Conservation (phyloP, 2,329 filamentous ascomycete species). For the Lecanoromycetidae sp. region DNA sequence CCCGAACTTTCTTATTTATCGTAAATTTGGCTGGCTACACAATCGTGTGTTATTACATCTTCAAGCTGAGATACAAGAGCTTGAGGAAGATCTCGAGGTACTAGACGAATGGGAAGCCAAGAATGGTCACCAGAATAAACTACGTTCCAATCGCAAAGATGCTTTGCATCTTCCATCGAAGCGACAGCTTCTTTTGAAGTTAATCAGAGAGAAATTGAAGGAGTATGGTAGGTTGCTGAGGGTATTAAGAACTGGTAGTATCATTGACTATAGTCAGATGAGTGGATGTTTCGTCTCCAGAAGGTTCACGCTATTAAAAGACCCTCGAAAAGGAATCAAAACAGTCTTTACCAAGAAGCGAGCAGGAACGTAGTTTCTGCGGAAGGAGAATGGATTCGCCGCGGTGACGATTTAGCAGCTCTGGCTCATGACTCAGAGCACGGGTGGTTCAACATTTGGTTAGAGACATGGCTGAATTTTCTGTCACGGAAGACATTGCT, state of each 20-base stretch:
- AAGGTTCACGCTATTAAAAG: slow-evolving; percentile 8
- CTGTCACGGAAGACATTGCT: slow-evolving; percentile 2
- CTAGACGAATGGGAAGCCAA: slow-evolving; percentile 1
- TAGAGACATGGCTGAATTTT: slow-evolving; percentile 3
- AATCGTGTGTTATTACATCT: slow-evolving; percentile 7
- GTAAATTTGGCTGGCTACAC: slow-evolving; percentile 13
- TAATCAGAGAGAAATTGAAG: slow-evolving; percentile 1
- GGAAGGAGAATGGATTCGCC: slow-evolving; percentile 9
- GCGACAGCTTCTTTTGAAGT: slow-evolving; percentile 1
- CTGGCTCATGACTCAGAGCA: slow-evolving; percentile 6
- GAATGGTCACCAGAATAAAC: background rate
- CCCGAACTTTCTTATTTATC: slow-evolving; percentile 9
- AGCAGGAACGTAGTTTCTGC: background rate
- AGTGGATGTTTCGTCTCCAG: slow-evolving; percentile 1
- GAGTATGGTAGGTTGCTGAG: slow-evolving; percentile 6
- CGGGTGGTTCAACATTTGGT: slow-evolving; percentile 7
- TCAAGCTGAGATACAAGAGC: slow-evolving; percentile 10
- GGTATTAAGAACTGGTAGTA: background rate
- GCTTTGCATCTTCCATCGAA: background rate
- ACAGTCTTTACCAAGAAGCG: slow-evolving; percentile 8
- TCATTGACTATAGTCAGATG: background rate
- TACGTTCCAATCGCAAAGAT: background rate
- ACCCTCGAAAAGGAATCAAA: slow-evolving; percentile 9
- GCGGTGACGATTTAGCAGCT: slow-evolving; percentile 7
- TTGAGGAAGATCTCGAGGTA: slow-evolving; percentile 9